Evolutionary conservation across 768 basidiomycete species (phyloP).

Genomic region (Lentinula lateritia): DNA sequence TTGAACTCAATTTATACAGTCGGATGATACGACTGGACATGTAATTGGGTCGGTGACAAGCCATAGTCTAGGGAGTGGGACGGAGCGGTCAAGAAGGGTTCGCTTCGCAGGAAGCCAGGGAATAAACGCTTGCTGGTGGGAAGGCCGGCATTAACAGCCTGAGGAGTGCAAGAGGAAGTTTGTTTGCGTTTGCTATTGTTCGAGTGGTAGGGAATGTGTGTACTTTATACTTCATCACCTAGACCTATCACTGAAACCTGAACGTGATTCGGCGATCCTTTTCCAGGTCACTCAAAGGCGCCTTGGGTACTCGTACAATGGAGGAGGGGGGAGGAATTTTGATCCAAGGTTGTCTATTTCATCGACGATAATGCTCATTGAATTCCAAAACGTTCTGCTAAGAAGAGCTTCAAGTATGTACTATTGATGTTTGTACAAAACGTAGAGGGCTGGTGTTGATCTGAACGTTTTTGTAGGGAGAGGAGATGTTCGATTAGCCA

Average conservation of each 20-base stretch:
- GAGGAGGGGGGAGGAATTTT: conserved; percentile 26
- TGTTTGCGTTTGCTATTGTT: conserved; percentile 48
- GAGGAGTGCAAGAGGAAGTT: conserved; percentile 32
- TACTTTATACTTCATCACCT: neutral
- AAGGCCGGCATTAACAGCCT: conserved; percentile 55
- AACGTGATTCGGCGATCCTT: neutral
- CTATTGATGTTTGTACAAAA: too few relatives aligned
- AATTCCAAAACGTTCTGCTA: too few relatives aligned
- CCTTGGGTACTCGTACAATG: conserved; percentile 34
- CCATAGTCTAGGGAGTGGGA: conserved; percentile 47
- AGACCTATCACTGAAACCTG: too few relatives aligned
- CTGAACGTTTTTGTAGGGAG: too few relatives aligned
- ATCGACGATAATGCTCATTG: too few relatives aligned
- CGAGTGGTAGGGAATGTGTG: conserved; percentile 58
- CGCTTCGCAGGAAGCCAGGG: conserved; percentile 30
- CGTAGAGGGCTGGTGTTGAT: too few relatives aligned
- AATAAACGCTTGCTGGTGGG: conserved; percentile 52
- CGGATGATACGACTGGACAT: conserved; percentile 51
- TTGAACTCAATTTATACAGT: conserved; percentile 31
- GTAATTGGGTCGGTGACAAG: conserved; percentile 64
- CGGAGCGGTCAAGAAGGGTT: conserved; percentile 56
- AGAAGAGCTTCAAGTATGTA: too few relatives aligned
- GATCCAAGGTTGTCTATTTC: neutral
- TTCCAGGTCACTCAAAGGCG: conserved; percentile 42
- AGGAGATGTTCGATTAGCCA: too few relatives aligned